Evolutionary conservation across 2,329 filamentous ascomycete genomes (phyloP).

Genomic region (Ilyonectria mors-panacis): DNA sequence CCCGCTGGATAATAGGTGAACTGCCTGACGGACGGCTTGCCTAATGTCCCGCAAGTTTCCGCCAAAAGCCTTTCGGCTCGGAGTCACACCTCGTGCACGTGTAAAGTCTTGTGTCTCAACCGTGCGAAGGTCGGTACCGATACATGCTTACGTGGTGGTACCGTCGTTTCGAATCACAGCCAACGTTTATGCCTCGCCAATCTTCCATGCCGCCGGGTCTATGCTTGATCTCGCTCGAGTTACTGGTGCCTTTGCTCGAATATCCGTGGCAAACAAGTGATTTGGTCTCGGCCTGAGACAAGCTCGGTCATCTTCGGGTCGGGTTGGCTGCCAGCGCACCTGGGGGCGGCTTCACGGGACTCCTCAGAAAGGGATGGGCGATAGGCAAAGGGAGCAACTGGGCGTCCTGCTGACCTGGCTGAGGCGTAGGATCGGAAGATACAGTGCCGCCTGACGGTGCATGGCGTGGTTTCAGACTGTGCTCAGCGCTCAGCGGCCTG

Average conservation of each 20-base stretch:
- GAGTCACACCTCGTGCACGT: slow-evolving; percentile 18
- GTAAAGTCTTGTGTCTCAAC: slow-evolving; percentile 11
- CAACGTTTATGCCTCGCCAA: slow-evolving; percentile 19
- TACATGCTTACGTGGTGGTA: not conserved
- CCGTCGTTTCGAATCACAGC: not conserved
- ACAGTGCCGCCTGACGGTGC: slow-evolving; percentile 13
- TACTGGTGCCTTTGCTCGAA: not conserved
- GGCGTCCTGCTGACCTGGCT: slow-evolving; percentile 21
- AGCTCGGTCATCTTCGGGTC: slow-evolving; percentile 15
- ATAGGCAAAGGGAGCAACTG: slow-evolving; percentile 16
- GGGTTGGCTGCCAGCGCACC: slow-evolving; percentile 13
- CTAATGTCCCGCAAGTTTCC: not conserved
- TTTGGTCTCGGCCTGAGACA: not conserved
- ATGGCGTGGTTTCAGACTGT: slow-evolving; percentile 1
- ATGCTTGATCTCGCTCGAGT: not conserved
- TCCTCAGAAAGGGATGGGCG: slow-evolving; percentile 22
- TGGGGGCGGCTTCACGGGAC: slow-evolving; percentile 6
- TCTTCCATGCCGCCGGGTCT: slow-evolving; percentile 4
- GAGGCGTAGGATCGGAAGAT: slow-evolving; percentile 26
- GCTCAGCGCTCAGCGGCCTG: not conserved
- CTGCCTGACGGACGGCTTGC: slow-evolving; percentile 7
- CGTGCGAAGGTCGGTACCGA: not conserved
- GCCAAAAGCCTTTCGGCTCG: slow-evolving; percentile 7
- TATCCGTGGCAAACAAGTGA: slow-evolving; percentile 4
- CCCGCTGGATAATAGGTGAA: not conserved